Evolutionary conservation across 2,329 filamentous ascomycete genomes (phyloP).

Genomic region (Amauroascus niger): DNA sequence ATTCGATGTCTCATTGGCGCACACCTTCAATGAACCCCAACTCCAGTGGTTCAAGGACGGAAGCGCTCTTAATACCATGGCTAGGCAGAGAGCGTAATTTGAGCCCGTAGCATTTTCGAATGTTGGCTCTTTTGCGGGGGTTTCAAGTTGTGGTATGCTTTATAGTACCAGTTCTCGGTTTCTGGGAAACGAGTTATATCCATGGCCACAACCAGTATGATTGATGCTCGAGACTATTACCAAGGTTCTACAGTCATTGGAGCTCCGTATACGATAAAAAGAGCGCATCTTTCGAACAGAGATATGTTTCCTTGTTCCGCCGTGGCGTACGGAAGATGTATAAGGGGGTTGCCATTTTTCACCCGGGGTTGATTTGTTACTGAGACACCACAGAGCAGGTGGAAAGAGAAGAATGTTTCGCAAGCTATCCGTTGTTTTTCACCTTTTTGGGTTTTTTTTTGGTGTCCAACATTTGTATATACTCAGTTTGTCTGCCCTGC

Average conservation of each 20-base stretch:
- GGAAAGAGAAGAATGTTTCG: conserved; percentile 2
- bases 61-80: conserved; percentile 96
- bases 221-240: background rate
- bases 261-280: background rate
- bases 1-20: conserved; percentile 74
- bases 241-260: background rate
- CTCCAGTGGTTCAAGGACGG: conserved; percentile 99
- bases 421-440: conserved; percentile 4
- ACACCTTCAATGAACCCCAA: conserved; percentile 98
- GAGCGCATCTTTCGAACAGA: background rate
- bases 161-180: background rate
- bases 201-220: background rate
- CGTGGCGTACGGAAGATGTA: conserved; percentile 8
- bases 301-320: conserved; percentile 1
- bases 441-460: conserved; percentile 1
- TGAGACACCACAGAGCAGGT: conserved; percentile 4
- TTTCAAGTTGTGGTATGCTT: background rate
- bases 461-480: conserved; percentile 10
- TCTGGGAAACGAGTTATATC: background rate
- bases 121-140: background rate
- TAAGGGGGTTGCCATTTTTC: background rate
- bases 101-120: background rate
- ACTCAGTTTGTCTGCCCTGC: conserved; percentile 3
- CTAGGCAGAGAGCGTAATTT: conserved; percentile 47
- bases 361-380: background rate